These are phyloP conservation scores for Lasiodiplodia citricola DNA, from an alignment of 2,329 filamentous ascomycete species.

Conservation along the genomic window DNA sequence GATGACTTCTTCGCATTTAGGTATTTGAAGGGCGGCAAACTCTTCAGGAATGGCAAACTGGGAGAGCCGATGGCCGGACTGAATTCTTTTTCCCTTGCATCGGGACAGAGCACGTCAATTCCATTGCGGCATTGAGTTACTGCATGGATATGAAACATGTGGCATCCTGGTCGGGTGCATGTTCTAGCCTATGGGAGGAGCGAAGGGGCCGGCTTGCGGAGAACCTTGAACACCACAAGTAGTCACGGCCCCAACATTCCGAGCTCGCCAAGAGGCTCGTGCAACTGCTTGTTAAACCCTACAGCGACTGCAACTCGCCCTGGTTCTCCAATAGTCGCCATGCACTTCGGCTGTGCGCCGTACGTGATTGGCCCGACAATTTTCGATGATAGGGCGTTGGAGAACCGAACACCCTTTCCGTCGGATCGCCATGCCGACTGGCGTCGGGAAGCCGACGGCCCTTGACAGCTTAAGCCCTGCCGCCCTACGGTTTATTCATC, in stretches of 20 bases:
- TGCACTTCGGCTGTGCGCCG: background rate
- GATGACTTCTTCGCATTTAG: conserved; percentile 33
- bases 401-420: conserved; percentile 6
- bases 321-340: background rate
- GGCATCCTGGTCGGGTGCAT: background rate
- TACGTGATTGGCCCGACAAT: background rate
- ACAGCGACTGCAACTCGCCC: background rate
- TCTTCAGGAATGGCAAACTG: conserved; percentile 46
- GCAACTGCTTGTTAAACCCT: background rate
- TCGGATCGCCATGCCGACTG: background rate
- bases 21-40: conserved; percentile 46
- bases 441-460: conserved; percentile 6
- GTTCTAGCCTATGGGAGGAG: background rate
- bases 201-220: conserved; percentile 4
- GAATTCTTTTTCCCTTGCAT: background rate
- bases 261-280: background rate
- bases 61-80: background rate
- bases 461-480: background rate
- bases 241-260: conserved; percentile 14
- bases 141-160: background rate
- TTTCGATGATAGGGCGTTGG: background rate
- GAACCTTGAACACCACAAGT: background rate
- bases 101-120: background rate
- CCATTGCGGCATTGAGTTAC: background rate
- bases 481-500: conserved; percentile 6